Base-by-base conservation (phyloP, 306 rosid genomes). In the Mimosa bimucronata region DNA sequence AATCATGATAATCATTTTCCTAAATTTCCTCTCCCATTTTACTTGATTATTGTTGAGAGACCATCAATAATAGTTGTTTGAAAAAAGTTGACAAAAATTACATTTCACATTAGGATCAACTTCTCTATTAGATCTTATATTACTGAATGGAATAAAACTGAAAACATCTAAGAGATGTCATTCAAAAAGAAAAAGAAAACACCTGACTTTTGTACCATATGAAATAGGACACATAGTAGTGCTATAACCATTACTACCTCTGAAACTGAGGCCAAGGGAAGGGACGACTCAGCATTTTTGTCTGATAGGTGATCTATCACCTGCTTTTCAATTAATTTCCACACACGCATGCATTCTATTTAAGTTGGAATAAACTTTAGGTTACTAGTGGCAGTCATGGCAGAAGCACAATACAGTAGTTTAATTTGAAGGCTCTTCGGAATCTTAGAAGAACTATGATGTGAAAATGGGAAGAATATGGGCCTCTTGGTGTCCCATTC, bases 341-440 rank as follows among this genome's bases (percentile, higher is more conserved):
- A 5, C 74, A 44, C 7, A 50, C 57, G 6, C 50, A 10, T 8
- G 38, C 69, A 30, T n/a, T 37, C 1, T 21, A 41, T 40, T 67
- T 28, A n/a, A 66, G 50, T 38, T n/a, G 29, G 44, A 66, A 34
- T 34, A 34, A n/a, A 0, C 72, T 66, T 64, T 12, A 44, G 73
- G 73, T 4, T 30, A 34, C 38, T 2, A 60, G 19, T 60, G 61
- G 53, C 76, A 78, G 76, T 8, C 31, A 23, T 77, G 40, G 74
- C 42, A 30, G 64, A 41, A 69, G 70, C 76, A 55, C 70, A 2
- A 19, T 12, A n/a, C 60, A 16, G 19, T 46, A 3, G 38, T 67
- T 41, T 53, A 53, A 18, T 68, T 58, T 25, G 9, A 19, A 78
- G 34, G 70, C 21, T 52, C 18, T 19, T 26, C 11, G 46, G 69